Evolutionary conservation across 192 early-diverging fungal genomes (phyloP), one percentile per base, ranked within the genome.

Genomic region (Mortierella antarctica): DNA sequence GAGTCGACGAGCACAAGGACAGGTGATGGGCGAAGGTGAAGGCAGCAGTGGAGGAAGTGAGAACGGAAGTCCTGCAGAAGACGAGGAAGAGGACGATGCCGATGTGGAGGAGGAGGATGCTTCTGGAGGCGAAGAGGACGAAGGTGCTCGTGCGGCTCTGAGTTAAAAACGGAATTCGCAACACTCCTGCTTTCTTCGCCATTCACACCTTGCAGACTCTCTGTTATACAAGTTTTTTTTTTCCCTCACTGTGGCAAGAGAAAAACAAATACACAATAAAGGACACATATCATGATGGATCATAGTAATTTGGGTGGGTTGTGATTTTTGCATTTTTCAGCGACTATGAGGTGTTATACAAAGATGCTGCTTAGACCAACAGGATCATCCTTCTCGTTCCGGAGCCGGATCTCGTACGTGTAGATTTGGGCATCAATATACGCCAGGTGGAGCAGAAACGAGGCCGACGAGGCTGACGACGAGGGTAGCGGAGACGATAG

Each of bases 401-500:
- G 70, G 21, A 80, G 57, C 6, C 65, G 70, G 15, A 80, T 65
- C 31, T 80, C 77, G 20, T 80, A 80, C 18, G 70, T 80, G 48
- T 63, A 67, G 40, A 80, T 46, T 14, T 67, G 65, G 8, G 58
- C 39, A 49, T 80, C 70, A 11, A 72, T 49, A 51, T 80, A 80
- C 9, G 47, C 54, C 57, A 80, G 13, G 23, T 80, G 77, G 21
- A 80, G 59, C 23, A 80, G 62, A 60, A 68, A 71, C 0, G 65
- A 53, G 15, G 65, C 46, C 6, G 74, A 51, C 39, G 66, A 57
- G 5, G 59, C 44, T 12, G 66, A 46, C 18, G 74, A 62, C 9
- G 54, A 64, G 31, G 31, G 31, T 3, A 31, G 31, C 31, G 31
- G 31, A 31, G 31, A 31, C 31, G 31, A 31, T 3, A 31, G 31